These are phyloP conservation scores for Peribolospora baueri DNA, from an alignment of 768 basidiomycete genomes.

Conservation along the genomic window DNA sequence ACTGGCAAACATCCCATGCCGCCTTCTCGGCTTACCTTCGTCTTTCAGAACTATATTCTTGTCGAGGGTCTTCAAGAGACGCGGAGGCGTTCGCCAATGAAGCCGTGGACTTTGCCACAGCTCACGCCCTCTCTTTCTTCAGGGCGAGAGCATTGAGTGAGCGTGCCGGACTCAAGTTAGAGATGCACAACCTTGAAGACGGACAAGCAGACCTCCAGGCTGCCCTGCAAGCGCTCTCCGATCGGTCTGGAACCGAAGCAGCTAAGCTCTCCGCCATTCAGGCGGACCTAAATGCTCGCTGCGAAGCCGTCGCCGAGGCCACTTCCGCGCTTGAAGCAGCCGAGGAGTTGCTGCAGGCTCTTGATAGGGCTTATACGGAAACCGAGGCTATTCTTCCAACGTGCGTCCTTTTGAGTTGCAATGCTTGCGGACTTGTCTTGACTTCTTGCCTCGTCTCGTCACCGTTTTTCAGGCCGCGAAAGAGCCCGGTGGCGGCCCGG, in stretches of 20 bases:
- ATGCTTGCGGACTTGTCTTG: no score
- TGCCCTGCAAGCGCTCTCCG: conserved; percentile 14
- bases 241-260: conserved; percentile 28
- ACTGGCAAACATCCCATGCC: conserved; percentile 17
- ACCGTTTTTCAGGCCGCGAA: not conserved
- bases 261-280: conserved; percentile 13
- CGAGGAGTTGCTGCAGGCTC: conserved; percentile 3
- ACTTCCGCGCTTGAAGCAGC: not conserved
- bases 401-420: not conserved
- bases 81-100: conserved; percentile 63
- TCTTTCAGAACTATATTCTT: conserved; percentile 37
- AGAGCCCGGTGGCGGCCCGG: not conserved
- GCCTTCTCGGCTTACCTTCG: conserved; percentile 42
- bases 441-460: not conserved
- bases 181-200: conserved; percentile 34
- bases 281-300: conserved; percentile 5
- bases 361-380: conserved; percentile 10
- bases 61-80: conserved; percentile 58
- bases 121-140: conserved; percentile 41
- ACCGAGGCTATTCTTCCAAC: conserved; percentile 1
- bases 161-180: conserved; percentile 44
- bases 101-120: conserved; percentile 43
- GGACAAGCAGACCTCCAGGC: conserved; percentile 30
- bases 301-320: conserved; percentile 1
- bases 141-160: conserved; percentile 39